These are phyloP conservation scores for Jacaranda copaia DNA, from an alignment of 257 asterid species.

Conservation along the genomic window DNA sequence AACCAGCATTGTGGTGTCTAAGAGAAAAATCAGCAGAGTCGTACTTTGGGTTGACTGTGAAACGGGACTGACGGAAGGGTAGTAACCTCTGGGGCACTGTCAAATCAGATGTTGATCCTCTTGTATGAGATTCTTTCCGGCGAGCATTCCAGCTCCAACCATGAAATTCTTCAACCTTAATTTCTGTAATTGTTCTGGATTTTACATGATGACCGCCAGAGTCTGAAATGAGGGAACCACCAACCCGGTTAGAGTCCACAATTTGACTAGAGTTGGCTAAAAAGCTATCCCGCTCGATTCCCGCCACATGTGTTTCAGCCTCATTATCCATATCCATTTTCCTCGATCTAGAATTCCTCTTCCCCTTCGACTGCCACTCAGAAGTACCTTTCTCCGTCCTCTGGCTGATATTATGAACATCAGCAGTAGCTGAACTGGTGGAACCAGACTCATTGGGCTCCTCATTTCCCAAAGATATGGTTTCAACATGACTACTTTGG, in stretches of 20 bases:
- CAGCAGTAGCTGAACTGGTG: conserved; percentile 65
- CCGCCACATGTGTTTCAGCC: conserved; percentile 39
- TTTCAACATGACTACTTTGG: conserved; percentile 72
- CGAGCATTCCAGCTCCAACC: conserved; percentile 70
- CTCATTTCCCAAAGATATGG: conserved; percentile 60
- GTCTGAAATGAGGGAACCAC: conserved; percentile 50
- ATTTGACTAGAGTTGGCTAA: conserved; percentile 38
- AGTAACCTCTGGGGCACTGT: conserved; percentile 61
- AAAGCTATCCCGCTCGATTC: conserved; percentile 39
- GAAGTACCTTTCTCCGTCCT: conserved; percentile 65
- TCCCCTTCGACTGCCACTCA: conserved; percentile 84
- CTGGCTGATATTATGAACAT: conserved; percentile 43
- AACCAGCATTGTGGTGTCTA: conserved; percentile 52
- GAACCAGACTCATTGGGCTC: conserved; percentile 74
- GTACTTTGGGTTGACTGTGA: conserved; percentile 74
- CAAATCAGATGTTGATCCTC: conserved; percentile 43
- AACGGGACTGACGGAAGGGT: conserved; percentile 82
- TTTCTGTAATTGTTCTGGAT: conserved; percentile 51
- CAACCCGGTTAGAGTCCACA: conserved; percentile 41
- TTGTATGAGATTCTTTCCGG: conserved; percentile 44
- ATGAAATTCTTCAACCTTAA: conserved; percentile 48
- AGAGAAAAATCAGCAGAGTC: conserved; percentile 68
- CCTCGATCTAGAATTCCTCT: conserved; percentile 72
- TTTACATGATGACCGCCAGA: conserved; percentile 24
- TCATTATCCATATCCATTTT: conserved; percentile 55